These are phyloP conservation scores for Colletotrichum coccodes DNA, from an alignment of 2,329 filamentous ascomycete species.

Conservation along the genomic window DNA sequence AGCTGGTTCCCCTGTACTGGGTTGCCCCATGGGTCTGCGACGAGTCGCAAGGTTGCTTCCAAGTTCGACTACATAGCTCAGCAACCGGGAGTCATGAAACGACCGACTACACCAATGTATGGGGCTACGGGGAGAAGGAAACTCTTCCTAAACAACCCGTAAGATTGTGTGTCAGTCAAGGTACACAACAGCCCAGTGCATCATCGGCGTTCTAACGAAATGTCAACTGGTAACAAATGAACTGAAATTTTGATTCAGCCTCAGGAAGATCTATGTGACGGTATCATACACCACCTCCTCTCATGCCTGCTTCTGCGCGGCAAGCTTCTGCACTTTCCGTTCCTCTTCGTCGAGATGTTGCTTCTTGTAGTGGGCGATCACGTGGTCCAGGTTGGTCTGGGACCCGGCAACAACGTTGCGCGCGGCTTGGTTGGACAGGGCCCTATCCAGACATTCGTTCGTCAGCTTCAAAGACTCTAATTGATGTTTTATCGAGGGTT, in stretches of 20 bases:
- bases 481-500: too few species aligned
- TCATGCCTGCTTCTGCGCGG: slow-evolving; percentile 28
- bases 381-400: slow-evolving; percentile 62
- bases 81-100: not conserved
- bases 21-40: not conserved
- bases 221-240: slow-evolving; percentile 15
- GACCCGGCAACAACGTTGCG: slow-evolving; percentile 67
- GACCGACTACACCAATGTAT: too few species aligned
- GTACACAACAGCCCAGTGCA: not conserved
- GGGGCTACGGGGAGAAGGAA: not conserved
- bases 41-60: not conserved
- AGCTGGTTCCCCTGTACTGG: not conserved
- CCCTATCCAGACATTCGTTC: slow-evolving; percentile 45
- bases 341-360: slow-evolving; percentile 65
- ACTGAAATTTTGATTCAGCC: slow-evolving; percentile 27
- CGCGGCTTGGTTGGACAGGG: slow-evolving; percentile 59
- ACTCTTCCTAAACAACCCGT: not conserved
- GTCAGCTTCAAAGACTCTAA: too few species aligned
- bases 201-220: not conserved
- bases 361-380: slow-evolving; percentile 67
- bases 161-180: too few species aligned
- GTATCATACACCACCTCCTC: slow-evolving; percentile 31
- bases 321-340: slow-evolving; percentile 58
- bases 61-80: not conserved
- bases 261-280: slow-evolving; percentile 31